These are phyloP conservation scores for Bruguiera sexangula DNA, from an alignment of 345 rosid species.

Conservation along the genomic window DNA sequence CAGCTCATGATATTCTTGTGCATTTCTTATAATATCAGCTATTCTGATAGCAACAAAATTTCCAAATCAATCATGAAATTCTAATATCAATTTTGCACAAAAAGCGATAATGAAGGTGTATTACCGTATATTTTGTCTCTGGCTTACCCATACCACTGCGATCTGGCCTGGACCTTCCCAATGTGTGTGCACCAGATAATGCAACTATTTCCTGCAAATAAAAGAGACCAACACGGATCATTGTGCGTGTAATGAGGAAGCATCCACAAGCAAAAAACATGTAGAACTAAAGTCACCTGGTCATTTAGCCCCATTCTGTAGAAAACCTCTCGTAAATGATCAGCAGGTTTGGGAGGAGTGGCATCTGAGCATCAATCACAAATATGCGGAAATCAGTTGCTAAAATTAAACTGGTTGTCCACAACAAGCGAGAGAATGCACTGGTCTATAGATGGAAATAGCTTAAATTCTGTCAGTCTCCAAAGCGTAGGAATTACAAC, in stretches of 20 bases:
- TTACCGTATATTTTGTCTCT: constrained; percentile 93
- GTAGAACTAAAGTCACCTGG: constrained; percentile 40
- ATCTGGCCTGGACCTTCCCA: constrained; percentile 92
- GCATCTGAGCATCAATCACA: constrained; percentile 49
- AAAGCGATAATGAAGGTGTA: neutral
- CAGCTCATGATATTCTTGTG: too few relatives aligned
- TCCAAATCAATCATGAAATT: too few relatives aligned
- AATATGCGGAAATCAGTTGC: constrained; percentile 14
- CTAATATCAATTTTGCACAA: too few relatives aligned
- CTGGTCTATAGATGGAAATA: too few relatives aligned
- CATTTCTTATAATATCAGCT: too few relatives aligned
- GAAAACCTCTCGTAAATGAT: constrained; percentile 77
- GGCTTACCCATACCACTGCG: constrained; percentile 98
- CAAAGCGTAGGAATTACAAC: too few relatives aligned
- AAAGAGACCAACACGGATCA: constrained; percentile 10
- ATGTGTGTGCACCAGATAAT: constrained; percentile 91
- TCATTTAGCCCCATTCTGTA: constrained; percentile 94
- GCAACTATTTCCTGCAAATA: constrained; percentile 81
- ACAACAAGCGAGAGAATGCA: neutral
- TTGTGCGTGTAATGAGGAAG: constrained; percentile 2
- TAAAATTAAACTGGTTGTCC: neutral
- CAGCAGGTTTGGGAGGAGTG: constrained; percentile 84
- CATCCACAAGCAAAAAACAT: neutral
- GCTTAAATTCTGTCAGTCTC: too few relatives aligned
- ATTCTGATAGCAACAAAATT: too few relatives aligned